These are phyloP conservation scores for Quercus phellos DNA, from an alignment of 331 rosid species.

Conservation along the genomic window DNA sequence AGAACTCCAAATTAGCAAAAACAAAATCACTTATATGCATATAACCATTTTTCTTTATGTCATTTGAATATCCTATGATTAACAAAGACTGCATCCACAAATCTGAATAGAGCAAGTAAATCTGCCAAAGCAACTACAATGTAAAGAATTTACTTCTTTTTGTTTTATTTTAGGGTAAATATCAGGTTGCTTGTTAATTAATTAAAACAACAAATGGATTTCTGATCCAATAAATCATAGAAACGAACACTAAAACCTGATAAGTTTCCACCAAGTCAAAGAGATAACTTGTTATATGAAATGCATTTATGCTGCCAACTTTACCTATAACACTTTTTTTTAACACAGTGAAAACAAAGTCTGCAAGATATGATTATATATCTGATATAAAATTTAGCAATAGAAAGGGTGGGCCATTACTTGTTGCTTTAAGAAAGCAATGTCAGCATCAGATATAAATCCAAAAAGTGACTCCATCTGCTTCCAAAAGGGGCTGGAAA, in stretches of 20 bases:
- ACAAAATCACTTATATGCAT: no score
- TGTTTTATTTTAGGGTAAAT: background rate
- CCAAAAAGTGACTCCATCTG: slow-evolving; percentile 74
- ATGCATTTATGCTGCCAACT: background rate
- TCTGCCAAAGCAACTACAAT: background rate
- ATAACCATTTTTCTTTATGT: background rate
- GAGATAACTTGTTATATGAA: background rate
- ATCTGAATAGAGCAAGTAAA: background rate
- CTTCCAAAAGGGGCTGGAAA: slow-evolving; percentile 69
- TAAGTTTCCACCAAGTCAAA: background rate
- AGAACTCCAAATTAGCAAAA: background rate
- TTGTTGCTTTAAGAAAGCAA: slow-evolving; percentile 60
- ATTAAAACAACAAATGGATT: background rate
- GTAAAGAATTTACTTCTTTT: background rate
- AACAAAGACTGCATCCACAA: background rate
- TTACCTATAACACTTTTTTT: background rate
- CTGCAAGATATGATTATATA: background rate
- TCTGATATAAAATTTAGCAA: background rate
- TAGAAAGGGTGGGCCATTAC: slow-evolving; percentile 31
- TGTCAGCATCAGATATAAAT: slow-evolving; percentile 56
- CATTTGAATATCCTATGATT: background rate
- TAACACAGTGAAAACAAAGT: slow-evolving; percentile 1
- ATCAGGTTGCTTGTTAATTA: background rate
- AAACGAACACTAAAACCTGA: background rate
- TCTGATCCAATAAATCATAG: background rate